Conservation (phyloP, 225 moss, liverwort and hornwort genomes). For the Lunularia cruciata region DNA sequence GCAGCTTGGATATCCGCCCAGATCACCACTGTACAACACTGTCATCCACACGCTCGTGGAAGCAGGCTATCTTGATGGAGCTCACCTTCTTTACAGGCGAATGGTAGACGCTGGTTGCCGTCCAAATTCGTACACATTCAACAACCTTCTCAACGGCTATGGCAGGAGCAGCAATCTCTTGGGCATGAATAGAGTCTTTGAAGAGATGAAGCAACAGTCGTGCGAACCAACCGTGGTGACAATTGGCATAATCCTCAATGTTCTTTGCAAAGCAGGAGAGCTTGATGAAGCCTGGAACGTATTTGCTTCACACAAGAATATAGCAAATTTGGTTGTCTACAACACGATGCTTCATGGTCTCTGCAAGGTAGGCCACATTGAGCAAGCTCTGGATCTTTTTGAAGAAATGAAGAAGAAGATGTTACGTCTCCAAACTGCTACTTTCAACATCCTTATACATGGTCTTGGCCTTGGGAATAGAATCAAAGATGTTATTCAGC, state of each 20-base stretch:
- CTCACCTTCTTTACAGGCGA: slow-evolving; percentile 35
- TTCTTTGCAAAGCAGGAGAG: slow-evolving; percentile 64
- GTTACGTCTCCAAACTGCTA: slow-evolving; percentile 20
- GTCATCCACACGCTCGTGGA: slow-evolving; percentile 27
- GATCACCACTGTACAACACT: slow-evolving; percentile 23
- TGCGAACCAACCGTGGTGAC: slow-evolving; percentile 74
- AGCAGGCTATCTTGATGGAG: slow-evolving; percentile 27
- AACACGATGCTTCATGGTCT: slow-evolving; percentile 36
- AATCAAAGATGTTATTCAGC: slow-evolving; percentile 17
- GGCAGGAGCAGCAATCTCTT: slow-evolving; percentile 52
- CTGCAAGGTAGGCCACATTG: slow-evolving; percentile 35
- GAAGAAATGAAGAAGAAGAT: slow-evolving; percentile 28
- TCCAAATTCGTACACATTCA: slow-evolving; percentile 73
- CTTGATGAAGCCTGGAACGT: slow-evolving; percentile 57
- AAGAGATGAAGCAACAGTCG: slow-evolving; percentile 59
- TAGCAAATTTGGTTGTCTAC: slow-evolving; percentile 40
- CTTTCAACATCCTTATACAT: slow-evolving; percentile 35
- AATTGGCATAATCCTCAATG: slow-evolving; percentile 44
- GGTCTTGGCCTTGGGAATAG: slow-evolving; percentile 36
- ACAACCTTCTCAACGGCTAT: slow-evolving; percentile 55
- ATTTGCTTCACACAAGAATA: slow-evolving; percentile 25
- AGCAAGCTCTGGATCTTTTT: slow-evolving; percentile 32
- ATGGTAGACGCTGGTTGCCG: slow-evolving; percentile 53
- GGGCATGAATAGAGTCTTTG: slow-evolving; percentile 45
- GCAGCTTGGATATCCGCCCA: slow-evolving; percentile 32